Evolutionary conservation across 1,139 yeast genomes (phyloP).

Genomic region (Nakaseomyces uthaithaninus): DNA sequence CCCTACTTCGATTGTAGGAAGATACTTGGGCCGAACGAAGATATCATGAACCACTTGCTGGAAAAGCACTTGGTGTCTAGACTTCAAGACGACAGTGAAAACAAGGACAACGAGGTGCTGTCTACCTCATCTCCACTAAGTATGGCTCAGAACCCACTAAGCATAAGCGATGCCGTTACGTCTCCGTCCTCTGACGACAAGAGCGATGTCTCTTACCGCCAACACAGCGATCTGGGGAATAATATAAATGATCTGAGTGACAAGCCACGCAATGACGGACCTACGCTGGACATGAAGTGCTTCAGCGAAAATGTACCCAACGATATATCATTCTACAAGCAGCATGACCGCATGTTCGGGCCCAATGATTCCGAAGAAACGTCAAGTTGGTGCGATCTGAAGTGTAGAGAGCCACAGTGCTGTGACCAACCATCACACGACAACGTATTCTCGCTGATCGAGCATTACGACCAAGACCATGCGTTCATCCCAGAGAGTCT

Average conservation of each 20-base stretch:
- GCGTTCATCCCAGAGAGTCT: slow-evolving; percentile 22
- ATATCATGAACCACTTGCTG: slow-evolving; percentile 17
- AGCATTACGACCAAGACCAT: slow-evolving; percentile 25
- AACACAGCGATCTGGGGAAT: slow-evolving; percentile 13
- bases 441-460: slow-evolving; percentile 18
- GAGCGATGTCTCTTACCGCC: slow-evolving; percentile 9
- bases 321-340: slow-evolving; percentile 2
- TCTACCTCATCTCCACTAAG: slow-evolving; percentile 1
- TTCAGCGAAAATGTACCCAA: slow-evolving; percentile 7
- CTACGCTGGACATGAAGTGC: slow-evolving; percentile 1
- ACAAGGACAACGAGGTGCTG: background rate
- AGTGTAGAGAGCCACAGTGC: slow-evolving; percentile 17
- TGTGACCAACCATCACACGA: slow-evolving; percentile 9
- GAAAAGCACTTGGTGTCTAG: slow-evolving; percentile 6
- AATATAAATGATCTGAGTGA: slow-evolving; percentile 9
- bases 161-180: background rate
- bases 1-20: slow-evolving; percentile 18
- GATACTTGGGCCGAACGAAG: slow-evolving; percentile 12
- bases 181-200: slow-evolving; percentile 3
- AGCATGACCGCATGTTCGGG: background rate
- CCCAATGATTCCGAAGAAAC: slow-evolving; percentile 3
- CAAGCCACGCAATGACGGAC: slow-evolving; percentile 3
- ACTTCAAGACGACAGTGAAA: background rate
- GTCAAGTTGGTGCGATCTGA: slow-evolving; percentile 15
- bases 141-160: background rate